Base-by-base conservation (phyloP, 2,329 filamentous ascomycete genomes). In the Pseudophaeomoniella oleicola region DNA sequence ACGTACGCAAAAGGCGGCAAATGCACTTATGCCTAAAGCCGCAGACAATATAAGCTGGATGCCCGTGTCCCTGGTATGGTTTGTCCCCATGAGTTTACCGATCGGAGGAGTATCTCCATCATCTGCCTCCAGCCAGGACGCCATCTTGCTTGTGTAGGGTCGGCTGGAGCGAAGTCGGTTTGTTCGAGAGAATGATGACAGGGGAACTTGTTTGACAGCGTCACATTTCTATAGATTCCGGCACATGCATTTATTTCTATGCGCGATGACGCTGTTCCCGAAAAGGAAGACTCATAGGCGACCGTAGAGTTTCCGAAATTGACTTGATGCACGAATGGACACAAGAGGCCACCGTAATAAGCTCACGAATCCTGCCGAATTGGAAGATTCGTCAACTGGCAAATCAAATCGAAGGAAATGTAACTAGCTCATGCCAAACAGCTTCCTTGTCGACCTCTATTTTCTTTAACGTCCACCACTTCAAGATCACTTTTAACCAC, bases 1-100 rank as follows among this genome's bases (percentile, higher is more conserved):
- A 50, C 59, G 19, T 57, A 64, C 60, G 47, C 62, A 66, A 38
- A 66, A 66, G 2, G 60, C 51, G 17, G 65, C 43, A 39, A 65
- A 65, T 15, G 62, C 62, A 31, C 51, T 51, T 37, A 62, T 39
- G 11, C 62, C 62, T 16, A 66, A 44, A 3, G 50, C 49, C n/a
- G 51, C 50, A 39, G 61, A 64, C 19, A 65, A 55, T 33, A 60
- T 53, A 17, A 63, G 52, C 41, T 66, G 62, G 12, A 61, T 62
- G 35, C 55, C 56, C 40, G 63, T 43, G 47, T 63, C 59, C 35
- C 59, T 56, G 22, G 9, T n/a, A 27, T 27, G 22, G n/a, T n/a
- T n/a, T 6, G 22, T 9, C 9, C 9, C 22, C 22, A 27, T 27
- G 6, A 27, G 22, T n/a, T 27, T 27, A 6, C 22, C 9, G n/a